These are phyloP conservation scores for Leccinum colubrinum DNA, from an alignment of 1,284 basidiomycete species.

Conservation along the genomic window DNA sequence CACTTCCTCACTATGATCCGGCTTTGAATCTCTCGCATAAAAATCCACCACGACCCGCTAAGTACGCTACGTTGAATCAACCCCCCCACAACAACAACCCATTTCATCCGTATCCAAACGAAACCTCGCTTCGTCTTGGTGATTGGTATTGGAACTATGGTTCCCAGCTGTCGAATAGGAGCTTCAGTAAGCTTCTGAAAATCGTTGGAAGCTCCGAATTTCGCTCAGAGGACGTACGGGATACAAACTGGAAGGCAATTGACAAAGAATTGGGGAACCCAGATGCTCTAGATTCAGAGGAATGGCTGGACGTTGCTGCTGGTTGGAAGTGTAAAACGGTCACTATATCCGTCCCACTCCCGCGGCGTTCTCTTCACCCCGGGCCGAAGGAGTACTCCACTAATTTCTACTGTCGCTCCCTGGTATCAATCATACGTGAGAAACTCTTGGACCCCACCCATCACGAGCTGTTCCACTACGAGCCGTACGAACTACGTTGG, in stretches of 20 bases:
- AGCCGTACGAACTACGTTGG: neutral
- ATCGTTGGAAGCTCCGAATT: neutral
- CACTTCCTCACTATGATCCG: neutral
- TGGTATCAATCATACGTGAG: neutral
- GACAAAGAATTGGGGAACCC: neutral
- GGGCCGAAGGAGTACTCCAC: neutral
- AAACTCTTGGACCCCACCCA: neutral
- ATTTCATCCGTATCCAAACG: neutral
- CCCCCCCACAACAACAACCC: neutral
- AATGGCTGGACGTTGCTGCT: neutral
- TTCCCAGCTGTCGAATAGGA: neutral
- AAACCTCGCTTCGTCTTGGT: neutral
- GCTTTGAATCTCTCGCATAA: neutral
- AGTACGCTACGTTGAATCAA: neutral
- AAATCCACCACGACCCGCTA: neutral
- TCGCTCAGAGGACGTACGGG: neutral
- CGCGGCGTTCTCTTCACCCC: neutral
- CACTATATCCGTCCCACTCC: neutral
- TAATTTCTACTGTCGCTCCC: neutral
- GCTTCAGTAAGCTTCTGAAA: neutral
- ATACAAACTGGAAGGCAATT: neutral
- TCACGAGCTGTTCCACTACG: neutral
- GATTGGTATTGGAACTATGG: neutral
- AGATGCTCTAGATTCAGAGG: neutral
- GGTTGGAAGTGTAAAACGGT: neutral